phyloP scores from a whole-genome alignment of 148 eudicot genomes.

The Arctostaphylos glauca region DNA sequence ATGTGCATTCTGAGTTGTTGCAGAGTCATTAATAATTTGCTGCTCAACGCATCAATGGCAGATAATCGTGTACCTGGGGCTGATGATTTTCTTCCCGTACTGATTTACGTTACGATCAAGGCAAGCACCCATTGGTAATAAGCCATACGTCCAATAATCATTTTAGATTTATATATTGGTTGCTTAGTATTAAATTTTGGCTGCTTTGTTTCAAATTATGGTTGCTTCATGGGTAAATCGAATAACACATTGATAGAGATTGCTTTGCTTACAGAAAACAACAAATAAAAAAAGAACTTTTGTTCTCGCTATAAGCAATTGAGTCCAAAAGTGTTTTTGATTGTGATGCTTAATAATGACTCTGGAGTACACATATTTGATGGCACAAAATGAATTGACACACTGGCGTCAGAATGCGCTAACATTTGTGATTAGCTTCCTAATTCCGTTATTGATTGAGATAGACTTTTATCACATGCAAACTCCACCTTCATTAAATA shows the following conservation, averaged over 20 bases:
- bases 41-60: constrained; percentile 29
- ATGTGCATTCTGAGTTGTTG: constrained; percentile 34
- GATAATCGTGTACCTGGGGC: constrained; percentile 34
- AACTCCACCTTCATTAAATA: background rate
- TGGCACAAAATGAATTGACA: constrained; percentile 1
- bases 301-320: background rate
- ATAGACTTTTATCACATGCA: background rate
- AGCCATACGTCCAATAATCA: constrained; percentile 17
- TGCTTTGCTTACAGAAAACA: background rate
- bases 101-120: constrained; percentile 28
- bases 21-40: constrained; percentile 35
- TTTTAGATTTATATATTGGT: background rate
- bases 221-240: background rate
- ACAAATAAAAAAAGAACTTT: background rate
- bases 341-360: background rate
- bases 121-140: constrained; percentile 37
- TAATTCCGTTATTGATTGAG: background rate
- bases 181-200: background rate
- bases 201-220: background rate
- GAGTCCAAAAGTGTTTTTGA: background rate
- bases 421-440: background rate
- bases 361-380: background rate
- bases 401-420: background rate
- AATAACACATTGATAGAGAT: background rate
- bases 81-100: constrained; percentile 38